Evolutionary conservation across 2,329 filamentous ascomycete genomes (phyloP), one percentile per base, ranked within the genome.

Genomic region (Epichloe uncinata): DNA sequence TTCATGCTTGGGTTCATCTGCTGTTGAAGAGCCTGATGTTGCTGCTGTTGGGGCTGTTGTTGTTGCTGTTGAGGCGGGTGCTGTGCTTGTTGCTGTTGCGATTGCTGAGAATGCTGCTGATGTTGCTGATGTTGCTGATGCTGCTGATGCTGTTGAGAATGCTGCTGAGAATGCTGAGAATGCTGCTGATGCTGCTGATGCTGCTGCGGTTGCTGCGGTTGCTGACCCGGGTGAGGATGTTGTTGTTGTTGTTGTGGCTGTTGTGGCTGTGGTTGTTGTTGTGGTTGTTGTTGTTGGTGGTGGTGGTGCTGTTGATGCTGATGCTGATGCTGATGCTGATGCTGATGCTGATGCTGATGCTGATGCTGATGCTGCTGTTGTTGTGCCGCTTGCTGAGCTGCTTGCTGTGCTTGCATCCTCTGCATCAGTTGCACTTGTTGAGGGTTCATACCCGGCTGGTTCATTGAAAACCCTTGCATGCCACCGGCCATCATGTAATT

Each of bases 401-500:
- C 50, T 47, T 58, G 60, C 51, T 63, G 62, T 5, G 56, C 58
- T 6, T 58, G 60, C 51, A 70, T 70, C 49, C 73, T 73, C 63
- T 71, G 70, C 64, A 73, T 69, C 56, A 66, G 64, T 51, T 67
- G 65, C 44, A 65, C 65, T 50, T 69, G 68, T 49, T 74, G 72
- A 48, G 69, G 72, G 48, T 71, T 68, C 66, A 78, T 72, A 48
- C 69, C 70, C 15, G 64, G 63, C 49, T 74, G 66, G 52, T 74
- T 77, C 73, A 81, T 78, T 40, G 72, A 70, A 57, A 75, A 82
- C 20, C 73, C 71, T 41, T 71, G 66, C 71, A 79, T 78, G 54
- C 68, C 67, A 52, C 71, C 66, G 52, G 64, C 64, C 71, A 81
- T 80, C 69, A 79, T 76, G 50, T 68, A 68, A 51, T 64, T 62